phyloP scores from a whole-genome alignment of 75 land plant genomes.

The Azolla pinnata region DNA sequence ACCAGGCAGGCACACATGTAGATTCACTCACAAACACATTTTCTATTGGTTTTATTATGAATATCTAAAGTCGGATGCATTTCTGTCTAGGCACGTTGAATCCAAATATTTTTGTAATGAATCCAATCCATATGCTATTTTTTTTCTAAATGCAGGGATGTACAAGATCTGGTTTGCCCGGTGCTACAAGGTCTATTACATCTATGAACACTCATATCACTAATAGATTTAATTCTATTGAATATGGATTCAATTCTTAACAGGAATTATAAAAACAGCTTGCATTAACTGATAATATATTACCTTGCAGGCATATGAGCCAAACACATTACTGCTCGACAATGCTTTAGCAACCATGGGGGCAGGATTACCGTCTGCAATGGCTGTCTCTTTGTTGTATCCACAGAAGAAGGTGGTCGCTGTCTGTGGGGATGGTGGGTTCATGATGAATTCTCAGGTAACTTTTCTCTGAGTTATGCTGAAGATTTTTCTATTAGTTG shows the following conservation, averaged over 20 bases:
- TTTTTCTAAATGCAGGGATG: conserved; percentile 32
- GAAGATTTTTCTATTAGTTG: too few relatives aligned
- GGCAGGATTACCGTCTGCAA: conserved; percentile 28
- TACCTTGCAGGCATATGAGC: conserved; percentile 20
- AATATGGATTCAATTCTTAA: too few relatives aligned
- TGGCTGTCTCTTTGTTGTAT: conserved; percentile 20
- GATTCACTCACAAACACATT: too few relatives aligned
- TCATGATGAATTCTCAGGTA: conserved; percentile 32
- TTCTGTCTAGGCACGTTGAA: too few relatives aligned
- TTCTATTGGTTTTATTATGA: too few relatives aligned
- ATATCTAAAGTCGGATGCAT: too few relatives aligned
- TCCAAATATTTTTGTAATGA: too few relatives aligned
- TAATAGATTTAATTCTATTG: neutral
- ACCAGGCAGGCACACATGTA: too few relatives aligned
- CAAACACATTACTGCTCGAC: conserved; percentile 23
- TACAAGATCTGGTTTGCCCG: conserved; percentile 35
- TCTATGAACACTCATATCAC: neutral
- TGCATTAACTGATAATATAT: neutral
- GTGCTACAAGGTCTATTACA: conserved; percentile 19
- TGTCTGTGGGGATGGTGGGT: conserved; percentile 31
- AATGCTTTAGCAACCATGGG: conserved; percentile 32
- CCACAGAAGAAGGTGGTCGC: conserved; percentile 32
- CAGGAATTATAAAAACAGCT: neutral
- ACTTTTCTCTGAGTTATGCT: too few relatives aligned
- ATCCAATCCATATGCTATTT: too few relatives aligned